These are phyloP conservation scores for Oryza longistaminata DNA, from an alignment of 176 grass and related monocot genomes.

Conservation along the genomic window DNA sequence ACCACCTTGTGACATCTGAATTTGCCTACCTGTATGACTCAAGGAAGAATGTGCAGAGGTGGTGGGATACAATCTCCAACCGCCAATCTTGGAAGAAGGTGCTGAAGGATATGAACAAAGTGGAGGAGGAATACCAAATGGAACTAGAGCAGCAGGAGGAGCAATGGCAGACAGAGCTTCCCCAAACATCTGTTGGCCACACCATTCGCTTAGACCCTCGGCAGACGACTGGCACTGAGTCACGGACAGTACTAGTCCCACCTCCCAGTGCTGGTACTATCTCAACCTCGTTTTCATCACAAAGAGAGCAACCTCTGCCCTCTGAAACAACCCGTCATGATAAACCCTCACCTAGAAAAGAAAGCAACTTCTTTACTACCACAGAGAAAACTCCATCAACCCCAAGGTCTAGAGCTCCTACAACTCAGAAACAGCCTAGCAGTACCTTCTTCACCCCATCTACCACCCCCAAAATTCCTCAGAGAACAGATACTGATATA, in stretches of 20 bases:
- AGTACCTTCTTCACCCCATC: too few relatives aligned
- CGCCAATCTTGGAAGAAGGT: conserved; percentile 69
- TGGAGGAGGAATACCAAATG: conserved; percentile 38
- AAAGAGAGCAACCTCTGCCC: neutral
- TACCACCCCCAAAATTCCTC: too few relatives aligned
- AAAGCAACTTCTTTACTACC: conserved; percentile 32
- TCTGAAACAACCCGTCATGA: conserved; percentile 11
- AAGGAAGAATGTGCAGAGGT: conserved; percentile 82
- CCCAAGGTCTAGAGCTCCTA: conserved; percentile 5
- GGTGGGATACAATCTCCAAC: conserved; percentile 63
- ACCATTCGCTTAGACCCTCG: conserved; percentile 30
- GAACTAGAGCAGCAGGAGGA: conserved; percentile 12
- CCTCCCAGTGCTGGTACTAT: conserved; percentile 31
- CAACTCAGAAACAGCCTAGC: neutral
- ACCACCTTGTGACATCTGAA: conserved; percentile 50
- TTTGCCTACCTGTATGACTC: conserved; percentile 62
- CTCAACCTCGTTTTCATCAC: conserved; percentile 16
- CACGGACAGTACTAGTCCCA: conserved; percentile 23
- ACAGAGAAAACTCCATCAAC: conserved; percentile 12
- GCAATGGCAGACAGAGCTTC: conserved; percentile 4
- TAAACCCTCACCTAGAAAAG: conserved; percentile 24
- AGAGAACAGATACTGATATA: neutral
- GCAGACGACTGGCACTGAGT: conserved; percentile 15
- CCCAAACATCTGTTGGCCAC: neutral
- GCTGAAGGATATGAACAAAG: conserved; percentile 38